Percentiles rank a stretch among this genome's conserved stretches.
phyloP scores from a whole-genome alignment of 176 grass and related monocot species.

The Ensete ventricosum region DNA sequence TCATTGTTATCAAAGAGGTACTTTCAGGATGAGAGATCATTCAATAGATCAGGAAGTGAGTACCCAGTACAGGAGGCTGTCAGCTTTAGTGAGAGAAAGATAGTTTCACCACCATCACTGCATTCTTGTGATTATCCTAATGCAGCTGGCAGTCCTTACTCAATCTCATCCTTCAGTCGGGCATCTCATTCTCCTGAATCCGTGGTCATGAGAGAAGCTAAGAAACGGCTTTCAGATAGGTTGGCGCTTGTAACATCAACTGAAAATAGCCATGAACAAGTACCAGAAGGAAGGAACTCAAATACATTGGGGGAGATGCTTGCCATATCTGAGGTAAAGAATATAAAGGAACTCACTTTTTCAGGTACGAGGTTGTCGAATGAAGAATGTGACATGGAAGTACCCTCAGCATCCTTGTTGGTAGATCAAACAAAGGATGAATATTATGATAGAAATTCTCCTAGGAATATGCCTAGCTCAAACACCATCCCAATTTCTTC shows the following conservation, averaged over 20 bases:
- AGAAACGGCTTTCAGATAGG: slow-evolving; percentile 68
- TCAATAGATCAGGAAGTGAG: slow-evolving; percentile 44
- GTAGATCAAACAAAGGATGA: background rate
- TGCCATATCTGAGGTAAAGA: slow-evolving; percentile 48
- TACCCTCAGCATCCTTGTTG: slow-evolving; percentile 25
- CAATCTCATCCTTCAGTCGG: slow-evolving; percentile 54
- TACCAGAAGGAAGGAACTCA: slow-evolving; percentile 26
- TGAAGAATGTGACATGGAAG: slow-evolving; percentile 20
- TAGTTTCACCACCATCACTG: slow-evolving; percentile 55
- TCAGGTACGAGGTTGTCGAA: slow-evolving; percentile 18
- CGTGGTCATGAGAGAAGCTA: slow-evolving; percentile 59
- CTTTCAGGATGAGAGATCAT: slow-evolving; percentile 37
- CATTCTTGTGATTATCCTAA: slow-evolving; percentile 70
- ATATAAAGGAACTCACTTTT: slow-evolving; percentile 17
- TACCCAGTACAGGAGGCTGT: slow-evolving; percentile 38
- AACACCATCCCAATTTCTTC: too few species aligned
- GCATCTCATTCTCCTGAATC: slow-evolving; percentile 42
- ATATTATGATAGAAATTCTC: background rate
- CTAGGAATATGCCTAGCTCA: slow-evolving; percentile 16
- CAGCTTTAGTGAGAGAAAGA: slow-evolving; percentile 55
- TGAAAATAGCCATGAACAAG: slow-evolving; percentile 40
- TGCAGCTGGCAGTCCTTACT: slow-evolving; percentile 51
- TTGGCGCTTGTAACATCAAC: slow-evolving; percentile 56
- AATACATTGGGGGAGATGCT: slow-evolving; percentile 87
- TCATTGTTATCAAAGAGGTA: slow-evolving; percentile 29